phyloP scores from a whole-genome alignment of 495 filamentous ascomycete species.

The Neurospora terricola region DNA sequence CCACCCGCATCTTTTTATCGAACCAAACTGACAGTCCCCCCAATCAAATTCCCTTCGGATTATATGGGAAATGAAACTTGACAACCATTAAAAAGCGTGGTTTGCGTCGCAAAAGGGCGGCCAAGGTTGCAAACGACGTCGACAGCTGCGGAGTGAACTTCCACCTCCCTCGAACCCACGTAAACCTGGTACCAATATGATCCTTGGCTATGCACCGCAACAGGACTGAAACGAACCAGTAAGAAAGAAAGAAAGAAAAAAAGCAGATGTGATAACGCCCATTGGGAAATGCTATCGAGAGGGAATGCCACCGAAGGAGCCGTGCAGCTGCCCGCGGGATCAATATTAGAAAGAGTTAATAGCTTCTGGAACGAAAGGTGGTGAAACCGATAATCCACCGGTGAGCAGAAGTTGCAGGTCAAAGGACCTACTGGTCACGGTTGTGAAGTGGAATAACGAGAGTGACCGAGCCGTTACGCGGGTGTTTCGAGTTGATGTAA shows the following conservation, averaged over 20 bases:
- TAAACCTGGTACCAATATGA: neutral
- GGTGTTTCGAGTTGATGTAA: conserved; percentile 15
- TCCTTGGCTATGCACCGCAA: neutral
- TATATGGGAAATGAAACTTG: neutral
- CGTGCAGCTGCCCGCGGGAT: neutral
- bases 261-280: neutral
- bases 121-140: neutral
- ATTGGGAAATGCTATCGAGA: neutral
- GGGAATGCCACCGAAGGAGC: neutral
- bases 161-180: neutral
- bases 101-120: neutral
- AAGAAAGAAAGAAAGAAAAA: neutral
- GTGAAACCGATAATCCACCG: neutral
- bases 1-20: neutral
- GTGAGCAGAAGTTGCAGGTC: neutral
- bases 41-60: neutral
- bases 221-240: neutral
- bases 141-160: neutral
- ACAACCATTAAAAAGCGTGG: neutral
- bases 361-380: neutral
- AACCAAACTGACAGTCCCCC: neutral
- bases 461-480: conserved; percentile 2
- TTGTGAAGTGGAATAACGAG: neutral
- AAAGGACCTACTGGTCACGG: neutral
- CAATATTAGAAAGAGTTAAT: neutral